Evolutionary conservation across 805 yeast species (phyloP), one percentile per base, ranked within the genome.

Genomic region (Lachancea quebecensis): DNA sequence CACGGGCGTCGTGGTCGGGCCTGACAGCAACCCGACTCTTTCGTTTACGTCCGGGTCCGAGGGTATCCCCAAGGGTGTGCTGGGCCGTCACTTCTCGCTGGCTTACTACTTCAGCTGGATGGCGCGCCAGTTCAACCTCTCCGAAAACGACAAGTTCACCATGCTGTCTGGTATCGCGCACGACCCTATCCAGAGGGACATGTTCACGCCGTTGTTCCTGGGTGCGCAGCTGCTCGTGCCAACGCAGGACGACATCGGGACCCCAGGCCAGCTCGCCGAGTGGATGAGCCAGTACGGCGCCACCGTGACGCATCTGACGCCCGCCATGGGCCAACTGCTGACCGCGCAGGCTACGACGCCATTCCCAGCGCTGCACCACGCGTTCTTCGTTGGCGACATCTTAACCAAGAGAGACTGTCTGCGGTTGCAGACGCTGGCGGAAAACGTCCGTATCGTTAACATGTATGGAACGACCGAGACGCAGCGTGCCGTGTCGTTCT

Each of bases 381-480:
- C 99, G 1, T 93, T 93, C 72, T 93, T 93, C 59, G 99, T 93
- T 27, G 99, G 99, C 58, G 99, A 93, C 67, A 87, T 93, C 50
- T 72, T 93, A 52, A 93, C 99, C 52, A 95, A 93, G 69, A 83
- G 99, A 69, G 99, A 95, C 67, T 93, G 99, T 68, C 70, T 87
- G 54, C 78, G 97, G 59, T 74, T 93, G 56, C 99, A 93, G 65
- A 79, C 93, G 1, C 74, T 93, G 57, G 98, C 98, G 11, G 81
- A 81, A 62, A 91, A 93, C 59, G 95, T 87, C 44, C 72, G 67
- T 62, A 91, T 93, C 60, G 95, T 93, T 54, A 93, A 93, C 69
- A 93, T 93, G 99, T 93, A 93, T 65, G 99, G 99, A 59, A 93
- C 99, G 34, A 93, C 99, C 10, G 99, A 93, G 67, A 93, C 99